phyloP scores from a whole-genome alignment of 352 stramenopile genomes.

The Pythium insidiosum region DNA sequence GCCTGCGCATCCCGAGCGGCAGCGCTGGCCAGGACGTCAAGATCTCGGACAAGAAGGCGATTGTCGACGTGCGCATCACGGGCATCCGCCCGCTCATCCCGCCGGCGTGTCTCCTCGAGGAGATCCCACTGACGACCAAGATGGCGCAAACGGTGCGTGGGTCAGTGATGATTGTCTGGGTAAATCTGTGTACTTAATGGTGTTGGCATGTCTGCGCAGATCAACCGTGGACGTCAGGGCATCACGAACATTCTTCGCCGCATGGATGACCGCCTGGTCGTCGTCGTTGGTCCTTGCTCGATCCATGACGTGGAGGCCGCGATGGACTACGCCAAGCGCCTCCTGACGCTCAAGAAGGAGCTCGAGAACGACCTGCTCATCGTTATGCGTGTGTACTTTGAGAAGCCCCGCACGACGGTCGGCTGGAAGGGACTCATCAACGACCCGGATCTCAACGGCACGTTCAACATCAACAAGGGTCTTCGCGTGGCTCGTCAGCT shows the following conservation, averaged over 20 bases:
- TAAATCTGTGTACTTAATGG: no score
- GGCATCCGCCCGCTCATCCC: constrained; percentile 81
- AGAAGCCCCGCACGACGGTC: constrained; percentile 86
- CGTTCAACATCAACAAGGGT: constrained; percentile 91
- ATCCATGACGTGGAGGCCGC: constrained; percentile 85
- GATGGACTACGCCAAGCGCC: constrained; percentile 77
- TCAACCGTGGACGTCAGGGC: constrained; percentile 64
- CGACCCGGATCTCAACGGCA: constrained; percentile 83
- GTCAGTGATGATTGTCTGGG: no score
- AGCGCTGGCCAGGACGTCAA: constrained; percentile 72
- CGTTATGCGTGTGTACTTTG: constrained; percentile 89
- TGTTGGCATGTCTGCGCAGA: no score
- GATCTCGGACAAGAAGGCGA: constrained; percentile 78
- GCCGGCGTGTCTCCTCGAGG: constrained; percentile 76
- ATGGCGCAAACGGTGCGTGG: constrained; percentile 56
- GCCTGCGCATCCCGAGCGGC: constrained; percentile 54
- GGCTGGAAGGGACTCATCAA: constrained; percentile 90
- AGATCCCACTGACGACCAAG: constrained; percentile 74
- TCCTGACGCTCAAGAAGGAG: constrained; percentile 61
- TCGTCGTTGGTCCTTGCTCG: constrained; percentile 84
- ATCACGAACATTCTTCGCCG: constrained; percentile 69
- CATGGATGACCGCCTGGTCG: constrained; percentile 77
- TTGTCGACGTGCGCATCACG: constrained; percentile 84
- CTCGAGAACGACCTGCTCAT: constrained; percentile 81
- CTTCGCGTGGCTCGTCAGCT: constrained; percentile 77